Evolutionary conservation across 2,329 filamentous ascomycete genomes (phyloP).

Genomic region (Lojkania enalia): DNA sequence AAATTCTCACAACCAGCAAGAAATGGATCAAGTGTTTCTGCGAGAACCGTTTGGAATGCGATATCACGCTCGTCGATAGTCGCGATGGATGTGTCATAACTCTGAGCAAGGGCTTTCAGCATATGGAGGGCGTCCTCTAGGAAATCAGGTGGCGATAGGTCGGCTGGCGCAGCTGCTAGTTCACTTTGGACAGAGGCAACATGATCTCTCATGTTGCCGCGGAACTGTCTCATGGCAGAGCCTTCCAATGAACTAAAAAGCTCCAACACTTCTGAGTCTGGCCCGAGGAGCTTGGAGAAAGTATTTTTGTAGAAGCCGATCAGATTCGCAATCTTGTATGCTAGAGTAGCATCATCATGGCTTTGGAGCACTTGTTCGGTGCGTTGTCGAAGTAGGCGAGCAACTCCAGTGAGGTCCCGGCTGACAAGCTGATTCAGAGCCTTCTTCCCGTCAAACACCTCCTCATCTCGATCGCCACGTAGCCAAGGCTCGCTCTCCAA

Average conservation of each 20-base stretch:
- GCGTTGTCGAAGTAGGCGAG: constrained; percentile 81
- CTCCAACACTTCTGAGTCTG: constrained; percentile 69
- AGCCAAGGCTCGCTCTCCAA: constrained; percentile 85
- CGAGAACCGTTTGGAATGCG: constrained; percentile 74
- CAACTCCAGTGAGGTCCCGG: constrained; percentile 78
- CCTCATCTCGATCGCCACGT: constrained; percentile 56
- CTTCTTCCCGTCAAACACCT: constrained; percentile 75
- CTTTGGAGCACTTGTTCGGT: constrained; percentile 90
- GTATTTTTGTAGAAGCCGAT: constrained; percentile 87
- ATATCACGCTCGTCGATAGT: constrained; percentile 58
- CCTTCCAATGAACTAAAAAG: constrained; percentile 70
- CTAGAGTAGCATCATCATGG: constrained; percentile 84
- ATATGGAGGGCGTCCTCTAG: constrained; percentile 78
- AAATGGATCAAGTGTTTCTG: constrained; percentile 84
- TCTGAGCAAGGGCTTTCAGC: constrained; percentile 77
- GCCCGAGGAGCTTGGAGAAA: constrained; percentile 76
- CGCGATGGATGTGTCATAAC: constrained; percentile 80
- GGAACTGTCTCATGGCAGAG: constrained; percentile 81
- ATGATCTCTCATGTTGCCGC: constrained; percentile 77
- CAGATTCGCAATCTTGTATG: constrained; percentile 88
- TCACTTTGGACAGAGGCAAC: constrained; percentile 74
- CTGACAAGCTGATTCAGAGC: constrained; percentile 86
- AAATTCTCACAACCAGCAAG: constrained; percentile 74
- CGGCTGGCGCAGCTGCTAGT: constrained; percentile 68
- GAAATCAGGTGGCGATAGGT: constrained; percentile 79